These are phyloP conservation scores for Phalaenopsis equestris DNA, from an alignment of 106 monocot species.

Conservation along the genomic window DNA sequence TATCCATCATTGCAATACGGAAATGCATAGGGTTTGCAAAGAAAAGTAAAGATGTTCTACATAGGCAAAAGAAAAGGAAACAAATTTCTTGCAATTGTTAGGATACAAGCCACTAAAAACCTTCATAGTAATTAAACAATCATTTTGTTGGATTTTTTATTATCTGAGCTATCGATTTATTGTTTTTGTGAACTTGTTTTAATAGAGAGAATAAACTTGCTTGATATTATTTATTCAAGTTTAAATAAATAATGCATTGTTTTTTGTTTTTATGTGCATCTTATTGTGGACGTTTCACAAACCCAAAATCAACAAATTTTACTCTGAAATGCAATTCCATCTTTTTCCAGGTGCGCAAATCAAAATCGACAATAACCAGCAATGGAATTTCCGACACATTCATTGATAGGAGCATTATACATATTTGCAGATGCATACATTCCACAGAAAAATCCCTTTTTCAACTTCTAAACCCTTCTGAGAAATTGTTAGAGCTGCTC, in stretches of 20 bases:
- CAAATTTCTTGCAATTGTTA: neutral
- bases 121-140: neutral
- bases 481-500: conserved; percentile 25
- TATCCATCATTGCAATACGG: neutral
- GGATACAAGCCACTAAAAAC: neutral
- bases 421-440: conserved; percentile 40
- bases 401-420: conserved; percentile 28
- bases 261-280: neutral
- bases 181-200: neutral
- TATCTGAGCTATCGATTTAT: neutral
- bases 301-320: neutral
- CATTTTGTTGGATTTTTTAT: neutral
- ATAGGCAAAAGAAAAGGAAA: neutral
- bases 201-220: neutral
- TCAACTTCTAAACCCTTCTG: conserved; percentile 11
- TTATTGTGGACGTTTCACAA: neutral
- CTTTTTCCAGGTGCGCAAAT: conserved; percentile 20
- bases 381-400: conserved; percentile 23
- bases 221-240: neutral
- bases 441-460: conserved; percentile 24
- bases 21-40: neutral
- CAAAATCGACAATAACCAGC: conserved; percentile 8
- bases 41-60: neutral
- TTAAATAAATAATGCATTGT: neutral
- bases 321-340: neutral